These are phyloP conservation scores for Hepatocystis sp. DNA, from an alignment of 169 alveolate species.

Conservation along the genomic window DNA sequence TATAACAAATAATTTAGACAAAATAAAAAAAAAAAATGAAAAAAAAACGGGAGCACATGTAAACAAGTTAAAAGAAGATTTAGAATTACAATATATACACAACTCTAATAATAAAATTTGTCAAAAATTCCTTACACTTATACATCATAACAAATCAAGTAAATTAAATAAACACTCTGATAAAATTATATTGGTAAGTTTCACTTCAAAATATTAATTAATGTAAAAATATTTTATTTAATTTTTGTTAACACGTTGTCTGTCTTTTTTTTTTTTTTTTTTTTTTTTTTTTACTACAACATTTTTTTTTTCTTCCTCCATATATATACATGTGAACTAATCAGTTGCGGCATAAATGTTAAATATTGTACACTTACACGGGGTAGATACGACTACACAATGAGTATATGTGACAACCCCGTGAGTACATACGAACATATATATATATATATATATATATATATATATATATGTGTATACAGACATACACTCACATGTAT, in stretches of 20 bases:
- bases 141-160: slow-evolving; percentile 20
- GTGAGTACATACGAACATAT: neutral
- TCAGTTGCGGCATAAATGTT: too few species aligned
- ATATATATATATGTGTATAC: neutral
- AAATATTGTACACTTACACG: too few species aligned
- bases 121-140: slow-evolving; percentile 54
- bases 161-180: slow-evolving; percentile 42
- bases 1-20: neutral
- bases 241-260: too few species aligned
- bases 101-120: slow-evolving; percentile 61
- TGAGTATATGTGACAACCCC: too few species aligned
- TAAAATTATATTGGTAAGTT: slow-evolving; percentile 53
- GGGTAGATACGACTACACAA: too few species aligned
- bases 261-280: too few species aligned
- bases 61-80: slow-evolving; percentile 49
- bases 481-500: neutral
- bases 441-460: neutral
- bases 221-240: too few species aligned
- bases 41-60: neutral
- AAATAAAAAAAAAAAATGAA: slow-evolving; percentile 4
- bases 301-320: too few species aligned
- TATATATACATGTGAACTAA: too few species aligned
- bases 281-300: too few species aligned
- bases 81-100: slow-evolving; percentile 60
- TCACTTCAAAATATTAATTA: too few species aligned